phyloP scores from a whole-genome alignment of 202 grass and related monocot species.

The Schoenoplectus tabernaemontani region DNA sequence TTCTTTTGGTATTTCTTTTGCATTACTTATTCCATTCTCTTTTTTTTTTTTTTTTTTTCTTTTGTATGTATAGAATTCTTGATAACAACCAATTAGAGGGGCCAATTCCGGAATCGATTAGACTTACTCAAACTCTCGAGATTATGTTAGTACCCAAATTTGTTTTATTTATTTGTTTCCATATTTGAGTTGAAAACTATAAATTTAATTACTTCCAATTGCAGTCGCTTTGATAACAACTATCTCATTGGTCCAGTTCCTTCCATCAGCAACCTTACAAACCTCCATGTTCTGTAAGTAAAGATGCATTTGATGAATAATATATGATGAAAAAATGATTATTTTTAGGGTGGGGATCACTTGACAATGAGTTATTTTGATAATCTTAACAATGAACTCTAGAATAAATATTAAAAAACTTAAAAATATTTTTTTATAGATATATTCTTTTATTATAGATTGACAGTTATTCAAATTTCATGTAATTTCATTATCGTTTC shows the following conservation, averaged over 20 bases:
- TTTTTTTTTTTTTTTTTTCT: too few species aligned
- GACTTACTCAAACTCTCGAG: slow-evolving; percentile 32
- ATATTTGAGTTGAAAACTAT: neutral
- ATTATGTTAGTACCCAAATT: slow-evolving; percentile 62
- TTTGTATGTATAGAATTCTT: slow-evolving; percentile 44
- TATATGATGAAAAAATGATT: neutral
- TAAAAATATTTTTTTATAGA: too few species aligned
- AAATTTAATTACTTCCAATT: neutral
- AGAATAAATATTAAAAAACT: too few species aligned
- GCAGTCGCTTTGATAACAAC: slow-evolving; percentile 61
- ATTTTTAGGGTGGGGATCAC: too few species aligned
- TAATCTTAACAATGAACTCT: too few species aligned
- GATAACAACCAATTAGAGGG: slow-evolving; percentile 54
- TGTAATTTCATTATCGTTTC: too few species aligned
- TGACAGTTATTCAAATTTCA: too few species aligned
- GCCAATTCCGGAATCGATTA: slow-evolving; percentile 41
- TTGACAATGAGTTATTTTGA: too few species aligned
- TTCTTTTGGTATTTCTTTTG: slow-evolving; percentile 2
- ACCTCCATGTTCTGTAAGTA: slow-evolving; percentile 56
- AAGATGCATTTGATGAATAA: neutral
- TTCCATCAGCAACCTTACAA: slow-evolving; percentile 40
- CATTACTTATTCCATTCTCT: neutral
- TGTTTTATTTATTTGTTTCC: neutral
- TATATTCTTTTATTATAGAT: too few species aligned
- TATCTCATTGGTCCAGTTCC: slow-evolving; percentile 36